Evolutionary conservation across 306 rosid species (phyloP), one percentile per base, ranked within the genome.

Genomic region (Vigna angularis): DNA sequence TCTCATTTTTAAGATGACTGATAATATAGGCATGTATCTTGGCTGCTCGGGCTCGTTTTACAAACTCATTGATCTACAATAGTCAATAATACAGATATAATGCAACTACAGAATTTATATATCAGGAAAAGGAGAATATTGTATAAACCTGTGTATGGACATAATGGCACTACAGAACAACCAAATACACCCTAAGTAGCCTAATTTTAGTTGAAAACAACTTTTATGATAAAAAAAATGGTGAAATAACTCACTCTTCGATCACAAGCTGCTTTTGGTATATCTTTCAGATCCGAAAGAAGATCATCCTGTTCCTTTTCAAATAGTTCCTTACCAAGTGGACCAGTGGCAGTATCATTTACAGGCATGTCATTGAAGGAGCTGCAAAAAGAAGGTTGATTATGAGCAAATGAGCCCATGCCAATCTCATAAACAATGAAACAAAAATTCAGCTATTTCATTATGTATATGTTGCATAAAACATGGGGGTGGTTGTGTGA

Each of bases 231-330:
- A 70, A 63, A 48, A 5, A 45, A 14, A 4, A 32, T 48, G 7
- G 14, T 59, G 2, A 59, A 59, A 56, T 45, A 78, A 86, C 96
- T 88, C 86, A 93, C 98, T 62, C 90, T 84, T 40, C 98, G 93
- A 84, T 93, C 98, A 77, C 98, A 93, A 44, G 98, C 91, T 53
- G 87, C 90, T 88, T 93, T 93, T 22, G 97, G 98, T 77, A 93
- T 86, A 83, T 93, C 96, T 86, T 91, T 91, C 30, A 93, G 83
- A 85, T 90, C 98, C n/a, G 92, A 68, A 61, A 93, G 98, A 83
- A 93, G 98, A 81, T 91, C 93, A 73, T 93, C 92, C 78, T 93
- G 98, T 82, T 93, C 98, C 70, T 83, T 93, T 70, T 90, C 96
- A 65, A 93, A 93, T 30, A 93, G 96, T 71, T 93, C 97, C 78